These are phyloP conservation scores for Trypanosoma mega DNA, from an alignment of 208 protist species.

Conservation along the genomic window DNA sequence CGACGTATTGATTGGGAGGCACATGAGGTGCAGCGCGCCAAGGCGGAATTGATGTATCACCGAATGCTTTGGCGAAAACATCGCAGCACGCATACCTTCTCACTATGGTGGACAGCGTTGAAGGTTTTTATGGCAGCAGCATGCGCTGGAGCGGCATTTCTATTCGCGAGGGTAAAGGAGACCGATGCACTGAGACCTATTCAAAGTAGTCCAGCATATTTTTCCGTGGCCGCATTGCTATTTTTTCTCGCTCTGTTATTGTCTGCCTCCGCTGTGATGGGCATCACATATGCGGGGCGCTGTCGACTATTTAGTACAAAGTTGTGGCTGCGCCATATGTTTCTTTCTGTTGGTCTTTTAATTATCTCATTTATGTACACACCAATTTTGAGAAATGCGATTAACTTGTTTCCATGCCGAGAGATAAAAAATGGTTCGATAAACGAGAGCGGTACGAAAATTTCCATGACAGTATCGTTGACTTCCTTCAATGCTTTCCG, in stretches of 20 bases:
- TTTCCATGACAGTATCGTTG: too few species aligned
- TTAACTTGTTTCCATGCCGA: constrained; percentile 20
- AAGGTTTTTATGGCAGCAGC: neutral
- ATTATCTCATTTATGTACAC: constrained; percentile 24
- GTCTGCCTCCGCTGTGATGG: constrained; percentile 3
- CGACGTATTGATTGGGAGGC: neutral
- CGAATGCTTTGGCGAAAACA: constrained; percentile 11
- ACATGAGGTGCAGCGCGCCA: constrained; percentile 5
- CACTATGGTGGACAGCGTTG: constrained; percentile 10
- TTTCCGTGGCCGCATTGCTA: constrained; percentile 1
- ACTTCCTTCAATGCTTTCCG: neutral
- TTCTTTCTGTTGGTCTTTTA: constrained; percentile 10
- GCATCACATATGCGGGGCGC: constrained; percentile 8
- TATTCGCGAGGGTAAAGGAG: constrained; percentile 2
- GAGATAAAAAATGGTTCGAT: neutral
- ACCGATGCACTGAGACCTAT: neutral
- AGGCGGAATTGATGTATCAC: constrained; percentile 21
- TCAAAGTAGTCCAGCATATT: constrained; percentile 7
- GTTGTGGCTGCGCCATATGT: constrained; percentile 20
- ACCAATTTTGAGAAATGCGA: constrained; percentile 24
- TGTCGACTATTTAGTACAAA: constrained; percentile 14
- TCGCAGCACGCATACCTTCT: constrained; percentile 13
- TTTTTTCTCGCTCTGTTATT: constrained; percentile 13
- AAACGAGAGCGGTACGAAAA: too few species aligned
- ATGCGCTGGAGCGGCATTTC: constrained; percentile 8